These are phyloP conservation scores for Globisporangium paddicum DNA, from an alignment of 352 stramenopile species.

Conservation along the genomic window DNA sequence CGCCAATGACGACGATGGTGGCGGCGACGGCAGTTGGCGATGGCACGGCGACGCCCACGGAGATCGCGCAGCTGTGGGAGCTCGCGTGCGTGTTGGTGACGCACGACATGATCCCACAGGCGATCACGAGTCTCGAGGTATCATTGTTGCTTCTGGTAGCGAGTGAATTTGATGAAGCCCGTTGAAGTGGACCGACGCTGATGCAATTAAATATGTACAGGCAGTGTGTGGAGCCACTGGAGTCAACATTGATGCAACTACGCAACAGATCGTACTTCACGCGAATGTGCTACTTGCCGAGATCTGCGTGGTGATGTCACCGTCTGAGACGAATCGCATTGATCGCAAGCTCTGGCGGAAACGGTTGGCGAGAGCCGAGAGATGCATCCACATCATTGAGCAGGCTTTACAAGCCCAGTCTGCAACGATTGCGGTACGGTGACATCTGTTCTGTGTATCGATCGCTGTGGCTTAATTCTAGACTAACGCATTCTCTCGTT, in stretches of 20 bases:
- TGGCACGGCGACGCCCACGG: neutral
- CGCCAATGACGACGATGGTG: neutral
- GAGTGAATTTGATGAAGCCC: neutral
- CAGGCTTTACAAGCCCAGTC: constrained; percentile 18
- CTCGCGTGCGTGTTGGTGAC: constrained; percentile 42
- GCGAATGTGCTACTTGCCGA: constrained; percentile 57
- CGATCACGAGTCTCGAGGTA: constrained; percentile 49
- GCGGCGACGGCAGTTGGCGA: neutral
- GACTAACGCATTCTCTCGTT: too few relatives aligned
- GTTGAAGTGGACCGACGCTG: neutral
- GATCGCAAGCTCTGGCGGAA: constrained; percentile 48
- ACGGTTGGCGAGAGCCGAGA: constrained; percentile 42
- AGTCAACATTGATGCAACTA: constrained; percentile 9
- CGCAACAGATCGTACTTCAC: constrained; percentile 21
- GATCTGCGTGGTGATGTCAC: constrained; percentile 39
- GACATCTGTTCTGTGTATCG: neutral
- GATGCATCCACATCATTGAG: constrained; percentile 30
- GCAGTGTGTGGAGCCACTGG: constrained; percentile 22
- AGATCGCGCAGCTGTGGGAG: constrained; percentile 55
- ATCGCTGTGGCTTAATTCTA: too few relatives aligned
- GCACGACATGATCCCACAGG: constrained; percentile 34
- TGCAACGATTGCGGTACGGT: neutral
- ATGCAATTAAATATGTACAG: constrained; percentile 16
- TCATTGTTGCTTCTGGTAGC: constrained; percentile 6
- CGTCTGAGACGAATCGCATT: constrained; percentile 30